Base-by-base conservation (phyloP, 139 green algal species). In the Chlorella sp. region DNA sequence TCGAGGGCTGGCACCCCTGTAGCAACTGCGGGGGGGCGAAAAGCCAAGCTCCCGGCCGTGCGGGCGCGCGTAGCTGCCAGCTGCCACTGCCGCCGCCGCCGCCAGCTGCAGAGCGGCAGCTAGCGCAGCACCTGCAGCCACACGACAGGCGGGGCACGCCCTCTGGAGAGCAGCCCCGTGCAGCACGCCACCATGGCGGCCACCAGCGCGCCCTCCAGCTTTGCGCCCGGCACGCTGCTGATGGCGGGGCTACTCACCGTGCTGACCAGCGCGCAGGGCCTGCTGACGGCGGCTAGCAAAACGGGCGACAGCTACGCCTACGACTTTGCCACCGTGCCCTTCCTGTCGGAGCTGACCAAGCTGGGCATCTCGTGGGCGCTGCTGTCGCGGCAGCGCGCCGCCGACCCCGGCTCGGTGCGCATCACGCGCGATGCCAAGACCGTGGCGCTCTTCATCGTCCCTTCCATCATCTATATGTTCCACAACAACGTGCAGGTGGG, bases 381-480 rank as follows among this genome's bases (percentile, higher is more conserved):
- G 16, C 85, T 94, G 25, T 16, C 57, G 32, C 69, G 79, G 9
- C 83, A 89, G 76, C 63, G 64, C 30, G 34, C 23, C 6, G 60
- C 74, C 25, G 68, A 88, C 41, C 80, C 85, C 0, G 60, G 73
- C 20, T 32, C 34, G 28, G 70, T 84, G 20, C 74, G 83, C 32
- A 85, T 91, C 25, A 93, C 89, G 13, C 73, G 25, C 0, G 79
- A 81, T 16, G 76, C 36, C 85, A 21, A 55, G 15, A 88, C 30
- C 23, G 67, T 92, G 0, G 23, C 51, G 21, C 86, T 94, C 9
- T 95, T 91, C 81, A 86, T 85, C 21, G 89, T 95, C 21, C 91
- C 91, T n/a, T 92, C 89, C 38, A 71, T 95, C 68, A 91, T 95
- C 34, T 95, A 95, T 82, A 89, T 92, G 79, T 32, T 94, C 15